Base-by-base conservation (phyloP, 306 rosid species). In the Trifolium repens region DNA sequence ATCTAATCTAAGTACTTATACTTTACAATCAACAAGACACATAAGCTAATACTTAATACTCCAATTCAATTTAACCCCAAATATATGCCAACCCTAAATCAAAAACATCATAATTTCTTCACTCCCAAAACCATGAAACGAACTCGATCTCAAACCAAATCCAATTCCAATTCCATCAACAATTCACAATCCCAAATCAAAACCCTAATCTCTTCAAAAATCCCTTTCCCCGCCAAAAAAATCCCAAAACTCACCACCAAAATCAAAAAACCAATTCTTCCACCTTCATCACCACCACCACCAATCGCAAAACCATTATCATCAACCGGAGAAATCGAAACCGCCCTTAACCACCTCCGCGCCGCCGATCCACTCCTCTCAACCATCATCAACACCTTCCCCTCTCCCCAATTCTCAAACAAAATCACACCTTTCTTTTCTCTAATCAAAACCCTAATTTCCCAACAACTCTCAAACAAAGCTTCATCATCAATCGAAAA, bases 401-500 rank as follows among this genome's bases (percentile, higher is more conserved):
- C 17, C 13, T 76, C 84, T 5, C 94, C 89, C 0, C 19, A 54
- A 27, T 86, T 71, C 74, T 15, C 42, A 10, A 32, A 76, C 19
- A 61, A 71, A 34, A 10, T 24, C 73, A 72, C 88, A 0, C 92
- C 97, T 0, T 92, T 92, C 83, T 64, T 81, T 8, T 80, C 96
- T 13, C 89, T 92, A 43, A 74, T 87, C 0, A 90, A 76, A 26
- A 81, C 83, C 85, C 86, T 92, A 2, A 82, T 92, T 27, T 88
- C 84, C 84, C 97, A 92, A 79, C 96, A 92, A 55, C 96, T 92
- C 61, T 90, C 94, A 14, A 71, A 66, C 75, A 88, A 86, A 22
- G 92, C 93, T 8, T 85, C 96, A 3, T 62, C 89, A 4, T 26
- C 94, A 11, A 90, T 90, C 84, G 69, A 84, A 86, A 1, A 69